phyloP scores from a whole-genome alignment of 192 early-diverging fungal species.

The Blastocladiella britannica region DNA sequence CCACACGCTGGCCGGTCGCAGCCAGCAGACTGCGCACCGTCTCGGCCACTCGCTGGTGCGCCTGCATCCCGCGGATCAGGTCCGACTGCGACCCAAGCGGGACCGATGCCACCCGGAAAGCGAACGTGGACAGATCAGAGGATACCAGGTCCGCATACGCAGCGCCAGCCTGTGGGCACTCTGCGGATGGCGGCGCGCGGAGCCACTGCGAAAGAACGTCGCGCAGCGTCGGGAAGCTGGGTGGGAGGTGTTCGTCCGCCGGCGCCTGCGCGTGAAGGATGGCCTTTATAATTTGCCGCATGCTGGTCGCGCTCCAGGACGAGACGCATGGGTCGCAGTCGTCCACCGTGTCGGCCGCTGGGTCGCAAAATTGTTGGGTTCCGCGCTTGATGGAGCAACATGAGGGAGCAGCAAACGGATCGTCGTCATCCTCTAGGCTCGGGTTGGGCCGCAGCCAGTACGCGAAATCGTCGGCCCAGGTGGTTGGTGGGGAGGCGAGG shows the following conservation, averaged over 20 bases:
- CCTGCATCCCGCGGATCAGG: constrained; percentile 31
- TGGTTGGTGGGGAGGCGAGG: constrained; percentile 35
- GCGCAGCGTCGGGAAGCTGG: too few species aligned
- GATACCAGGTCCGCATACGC: constrained; percentile 39
- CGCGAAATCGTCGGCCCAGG: constrained; percentile 43
- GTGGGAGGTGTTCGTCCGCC: too few species aligned
- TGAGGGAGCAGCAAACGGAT: too few species aligned
- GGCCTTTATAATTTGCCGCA: too few species aligned
- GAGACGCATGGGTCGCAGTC: neutral
- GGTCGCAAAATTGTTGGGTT: neutral
- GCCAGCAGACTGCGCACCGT: too few species aligned
- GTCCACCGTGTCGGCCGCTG: neutral
- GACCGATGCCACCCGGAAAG: constrained; percentile 37
- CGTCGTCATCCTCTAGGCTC: too few species aligned
- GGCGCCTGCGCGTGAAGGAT: too few species aligned
- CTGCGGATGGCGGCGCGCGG: constrained; percentile 20
- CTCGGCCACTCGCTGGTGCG: constrained; percentile 32
- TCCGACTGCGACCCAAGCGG: constrained; percentile 32
- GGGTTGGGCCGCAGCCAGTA: constrained; percentile 30
- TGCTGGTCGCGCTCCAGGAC: too few species aligned
- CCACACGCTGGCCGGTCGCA: too few species aligned
- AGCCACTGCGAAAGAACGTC: constrained; percentile 24
- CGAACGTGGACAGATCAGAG: constrained; percentile 24
- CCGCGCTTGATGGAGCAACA: too few species aligned
- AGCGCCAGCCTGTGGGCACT: constrained; percentile 38